A percentile compares a stretch with the other conserved stretches of the same genome.
Evolutionary conservation across 352 stramenopile species (phyloP).

Genomic region (Globisporangium recalcitrans): DNA sequence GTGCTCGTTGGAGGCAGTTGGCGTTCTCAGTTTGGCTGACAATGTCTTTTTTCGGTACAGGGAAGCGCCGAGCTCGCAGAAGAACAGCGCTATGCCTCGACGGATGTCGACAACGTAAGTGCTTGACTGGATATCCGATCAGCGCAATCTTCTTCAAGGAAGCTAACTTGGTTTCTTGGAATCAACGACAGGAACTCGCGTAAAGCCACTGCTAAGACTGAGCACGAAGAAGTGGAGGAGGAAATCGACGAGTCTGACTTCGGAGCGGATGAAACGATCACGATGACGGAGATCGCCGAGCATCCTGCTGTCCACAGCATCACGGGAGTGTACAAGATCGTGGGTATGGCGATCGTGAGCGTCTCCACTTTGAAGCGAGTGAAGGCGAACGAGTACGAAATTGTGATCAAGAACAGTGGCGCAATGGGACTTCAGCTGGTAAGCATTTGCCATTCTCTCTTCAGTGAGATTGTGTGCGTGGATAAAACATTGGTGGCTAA

Average conservation of each 20-base stretch:
- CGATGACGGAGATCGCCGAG: conserved; percentile 53
- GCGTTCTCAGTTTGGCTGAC: background rate
- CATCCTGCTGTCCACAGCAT: conserved; percentile 74
- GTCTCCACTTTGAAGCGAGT: conserved; percentile 67
- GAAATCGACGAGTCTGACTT: conserved; percentile 46
- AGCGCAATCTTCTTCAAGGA: background rate
- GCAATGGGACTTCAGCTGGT: conserved; percentile 67
- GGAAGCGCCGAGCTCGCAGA: conserved; percentile 54
- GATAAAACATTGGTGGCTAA: conserved; percentile 1
- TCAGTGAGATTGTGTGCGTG: background rate
- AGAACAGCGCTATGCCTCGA: conserved; percentile 30
- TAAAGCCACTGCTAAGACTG: conserved; percentile 19
- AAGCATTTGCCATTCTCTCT: background rate
- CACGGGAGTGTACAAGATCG: conserved; percentile 77
- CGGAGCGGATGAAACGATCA: conserved; percentile 68
- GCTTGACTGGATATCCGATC: background rate
- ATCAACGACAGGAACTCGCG: background rate
- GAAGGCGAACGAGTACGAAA: conserved; percentile 82
- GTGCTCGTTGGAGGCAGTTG: background rate
- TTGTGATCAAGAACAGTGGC: conserved; percentile 54
- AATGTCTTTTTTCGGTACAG: conserved; percentile 17
- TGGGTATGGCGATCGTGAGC: conserved; percentile 72
- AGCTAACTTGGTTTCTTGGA: background rate
- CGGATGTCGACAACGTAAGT: conserved; percentile 71
- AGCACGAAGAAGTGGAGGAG: conserved; percentile 37